These are phyloP conservation scores for Leishmania turanica DNA, from an alignment of 208 protist genomes.

Conservation along the genomic window DNA sequence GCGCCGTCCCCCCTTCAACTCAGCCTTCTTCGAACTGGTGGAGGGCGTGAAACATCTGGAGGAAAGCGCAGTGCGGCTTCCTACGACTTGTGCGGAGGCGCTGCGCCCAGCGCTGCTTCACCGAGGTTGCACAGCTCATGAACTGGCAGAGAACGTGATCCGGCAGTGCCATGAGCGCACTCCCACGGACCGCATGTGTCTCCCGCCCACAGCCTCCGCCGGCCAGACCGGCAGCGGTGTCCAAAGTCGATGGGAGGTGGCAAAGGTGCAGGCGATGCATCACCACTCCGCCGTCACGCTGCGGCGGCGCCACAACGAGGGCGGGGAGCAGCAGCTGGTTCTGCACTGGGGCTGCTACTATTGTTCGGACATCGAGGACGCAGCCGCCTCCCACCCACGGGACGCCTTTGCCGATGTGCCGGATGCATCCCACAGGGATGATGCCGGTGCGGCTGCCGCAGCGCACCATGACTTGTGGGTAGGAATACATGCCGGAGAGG, in stretches of 20 bases:
- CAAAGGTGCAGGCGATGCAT: slow-evolving; percentile 68
- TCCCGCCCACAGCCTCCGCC: neutral
- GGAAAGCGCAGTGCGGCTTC: neutral
- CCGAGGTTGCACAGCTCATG: neutral
- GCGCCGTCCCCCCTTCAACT: slow-evolving; percentile 26
- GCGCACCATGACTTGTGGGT: neutral
- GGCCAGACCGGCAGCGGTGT: neutral
- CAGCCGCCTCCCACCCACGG: slow-evolving; percentile 60
- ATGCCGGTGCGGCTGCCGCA: neutral
- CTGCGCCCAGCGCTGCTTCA: neutral
- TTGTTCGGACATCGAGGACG: slow-evolving; percentile 63
- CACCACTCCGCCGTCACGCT: slow-evolving; percentile 74
- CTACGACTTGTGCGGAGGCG: neutral
- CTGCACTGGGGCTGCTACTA: slow-evolving; percentile 92
- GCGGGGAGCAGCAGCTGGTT: neutral
- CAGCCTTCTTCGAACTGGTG: slow-evolving; percentile 13
- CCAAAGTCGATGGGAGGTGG: slow-evolving; percentile 32
- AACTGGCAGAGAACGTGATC: slow-evolving; percentile 4
- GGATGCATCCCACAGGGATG: neutral
- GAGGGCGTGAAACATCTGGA: slow-evolving; percentile 12
- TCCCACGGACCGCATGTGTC: neutral
- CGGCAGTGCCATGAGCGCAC: neutral
- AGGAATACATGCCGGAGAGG: slow-evolving; percentile 66
- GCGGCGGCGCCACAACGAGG: neutral
- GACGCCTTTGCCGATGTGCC: slow-evolving; percentile 7